Evolutionary conservation across 306 rosid species (phyloP).

Genomic region (Inga laurina): DNA sequence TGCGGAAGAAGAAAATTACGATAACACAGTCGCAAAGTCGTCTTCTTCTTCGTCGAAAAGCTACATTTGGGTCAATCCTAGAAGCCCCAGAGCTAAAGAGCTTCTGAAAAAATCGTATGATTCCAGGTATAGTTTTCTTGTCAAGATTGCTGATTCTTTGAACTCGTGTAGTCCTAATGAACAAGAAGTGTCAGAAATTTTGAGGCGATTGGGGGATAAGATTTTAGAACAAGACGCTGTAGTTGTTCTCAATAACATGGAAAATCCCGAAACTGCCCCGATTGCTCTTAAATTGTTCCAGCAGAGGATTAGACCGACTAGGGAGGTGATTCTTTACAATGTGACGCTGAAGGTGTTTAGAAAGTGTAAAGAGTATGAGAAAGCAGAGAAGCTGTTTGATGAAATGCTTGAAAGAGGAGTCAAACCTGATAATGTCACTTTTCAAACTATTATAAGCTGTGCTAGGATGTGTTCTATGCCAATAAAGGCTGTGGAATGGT

Average conservation of each 20-base stretch:
- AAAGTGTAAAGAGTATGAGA: slow-evolving; percentile 51
- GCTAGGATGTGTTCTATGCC: slow-evolving; percentile 57
- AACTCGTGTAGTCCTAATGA: slow-evolving; percentile 50
- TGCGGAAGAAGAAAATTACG: slow-evolving; percentile 13
- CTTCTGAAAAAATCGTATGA: slow-evolving; percentile 59
- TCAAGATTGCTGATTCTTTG: slow-evolving; percentile 56
- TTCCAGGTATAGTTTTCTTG: slow-evolving; percentile 60
- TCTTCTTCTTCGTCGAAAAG: slow-evolving; percentile 49
- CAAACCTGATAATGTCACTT: slow-evolving; percentile 70
- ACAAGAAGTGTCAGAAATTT: slow-evolving; percentile 43
- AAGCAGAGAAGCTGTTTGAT: slow-evolving; percentile 83
- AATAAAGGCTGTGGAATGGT: slow-evolving; percentile 75
- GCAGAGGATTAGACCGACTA: slow-evolving; percentile 35
- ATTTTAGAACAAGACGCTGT: slow-evolving; percentile 59
- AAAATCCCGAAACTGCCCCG: slow-evolving; percentile 55
- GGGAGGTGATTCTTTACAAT: slow-evolving; percentile 62
- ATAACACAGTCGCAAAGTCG: slow-evolving; percentile 45
- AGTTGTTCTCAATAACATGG: slow-evolving; percentile 54
- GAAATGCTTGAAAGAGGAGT: slow-evolving; percentile 73
- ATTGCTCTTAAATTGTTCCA: slow-evolving; percentile 57
- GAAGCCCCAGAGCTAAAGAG: slow-evolving; percentile 74
- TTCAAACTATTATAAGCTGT: slow-evolving; percentile 74
- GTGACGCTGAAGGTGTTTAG: slow-evolving; percentile 70
- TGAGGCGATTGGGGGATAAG: slow-evolving; percentile 47
- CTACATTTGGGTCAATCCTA: slow-evolving; percentile 89